Percentiles rank a stretch among this genome's conserved stretches.
These are phyloP conservation scores for Xylariaceae sp. DNA, from an alignment of 2,329 filamentous ascomycete genomes.

Conservation along the genomic window DNA sequence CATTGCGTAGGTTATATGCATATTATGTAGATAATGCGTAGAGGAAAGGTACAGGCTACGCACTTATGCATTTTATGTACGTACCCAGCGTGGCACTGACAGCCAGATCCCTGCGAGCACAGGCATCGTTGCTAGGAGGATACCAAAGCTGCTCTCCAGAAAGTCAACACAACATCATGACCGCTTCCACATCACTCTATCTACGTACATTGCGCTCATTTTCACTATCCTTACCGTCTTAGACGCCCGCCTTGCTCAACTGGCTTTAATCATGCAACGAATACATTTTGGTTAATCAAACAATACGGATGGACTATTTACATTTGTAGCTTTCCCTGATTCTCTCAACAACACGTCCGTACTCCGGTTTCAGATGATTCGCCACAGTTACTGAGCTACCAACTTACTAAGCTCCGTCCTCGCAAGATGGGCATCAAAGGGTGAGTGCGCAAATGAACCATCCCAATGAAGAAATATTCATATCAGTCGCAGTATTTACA, in stretches of 20 bases:
- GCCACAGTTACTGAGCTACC: background rate
- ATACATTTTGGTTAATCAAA: background rate
- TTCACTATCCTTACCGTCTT: background rate
- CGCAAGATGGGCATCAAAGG: conserved; percentile 62
- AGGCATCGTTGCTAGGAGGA: conserved; percentile 30
- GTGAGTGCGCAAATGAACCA: conserved; percentile 35
- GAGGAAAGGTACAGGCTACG: no score
- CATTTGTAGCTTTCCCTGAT: background rate
- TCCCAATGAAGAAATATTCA: background rate
- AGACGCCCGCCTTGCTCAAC: background rate
- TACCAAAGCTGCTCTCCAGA: conserved; percentile 18
- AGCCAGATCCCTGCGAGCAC: background rate
- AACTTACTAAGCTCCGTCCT: background rate
- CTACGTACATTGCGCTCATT: background rate
- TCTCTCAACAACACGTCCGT: background rate
- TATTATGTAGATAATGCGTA: no score
- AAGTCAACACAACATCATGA: conserved; percentile 31
- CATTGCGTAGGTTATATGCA: no score
- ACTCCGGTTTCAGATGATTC: conserved; percentile 9
- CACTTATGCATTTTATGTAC: no score
- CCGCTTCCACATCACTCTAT: background rate
- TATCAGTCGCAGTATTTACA: conserved; percentile 66
- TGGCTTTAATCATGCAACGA: background rate
- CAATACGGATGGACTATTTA: no score
- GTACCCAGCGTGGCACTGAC: no score